These are phyloP conservation scores for Lolium multiflorum DNA, from an alignment of 176 grass and related monocot species.

Conservation along the genomic window DNA sequence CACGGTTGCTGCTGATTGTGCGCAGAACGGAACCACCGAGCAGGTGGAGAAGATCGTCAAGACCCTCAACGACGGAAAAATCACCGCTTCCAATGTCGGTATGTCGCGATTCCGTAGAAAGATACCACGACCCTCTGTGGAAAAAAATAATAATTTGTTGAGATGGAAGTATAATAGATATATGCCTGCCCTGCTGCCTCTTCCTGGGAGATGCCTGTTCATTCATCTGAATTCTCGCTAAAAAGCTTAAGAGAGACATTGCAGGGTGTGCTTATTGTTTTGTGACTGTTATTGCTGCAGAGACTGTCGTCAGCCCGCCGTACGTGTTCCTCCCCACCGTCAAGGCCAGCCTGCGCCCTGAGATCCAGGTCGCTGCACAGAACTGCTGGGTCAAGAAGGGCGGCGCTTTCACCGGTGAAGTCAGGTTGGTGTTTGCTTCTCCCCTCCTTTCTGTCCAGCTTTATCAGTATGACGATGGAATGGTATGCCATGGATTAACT, in stretches of 20 bases:
- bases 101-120: not conserved
- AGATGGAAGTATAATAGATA: too few relatives aligned
- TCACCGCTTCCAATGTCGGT: conserved; percentile 86
- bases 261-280: not conserved
- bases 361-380: conserved; percentile 90
- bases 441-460: too few relatives aligned
- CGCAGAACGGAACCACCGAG: conserved; percentile 88
- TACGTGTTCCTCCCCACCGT: conserved; percentile 82
- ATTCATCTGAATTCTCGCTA: not conserved
- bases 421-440: conserved; percentile 59
- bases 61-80: conserved; percentile 68
- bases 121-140: too few relatives aligned
- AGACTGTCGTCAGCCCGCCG: conserved; percentile 90
- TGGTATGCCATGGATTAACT: conserved; percentile 17
- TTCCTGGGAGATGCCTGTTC: not conserved
- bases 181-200: not conserved
- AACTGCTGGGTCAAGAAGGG: conserved; percentile 99
- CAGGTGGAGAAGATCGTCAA: conserved; percentile 86
- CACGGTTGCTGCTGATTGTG: not conserved
- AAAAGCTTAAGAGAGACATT: not conserved
- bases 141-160: too few relatives aligned
- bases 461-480: not conserved
- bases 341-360: conserved; percentile 67
- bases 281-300: conserved; percentile 45
- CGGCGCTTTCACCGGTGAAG: conserved; percentile 90